Conservation (phyloP, 108 stramenopile genomes). For the Cylindrotheca fusiformis region DNA sequence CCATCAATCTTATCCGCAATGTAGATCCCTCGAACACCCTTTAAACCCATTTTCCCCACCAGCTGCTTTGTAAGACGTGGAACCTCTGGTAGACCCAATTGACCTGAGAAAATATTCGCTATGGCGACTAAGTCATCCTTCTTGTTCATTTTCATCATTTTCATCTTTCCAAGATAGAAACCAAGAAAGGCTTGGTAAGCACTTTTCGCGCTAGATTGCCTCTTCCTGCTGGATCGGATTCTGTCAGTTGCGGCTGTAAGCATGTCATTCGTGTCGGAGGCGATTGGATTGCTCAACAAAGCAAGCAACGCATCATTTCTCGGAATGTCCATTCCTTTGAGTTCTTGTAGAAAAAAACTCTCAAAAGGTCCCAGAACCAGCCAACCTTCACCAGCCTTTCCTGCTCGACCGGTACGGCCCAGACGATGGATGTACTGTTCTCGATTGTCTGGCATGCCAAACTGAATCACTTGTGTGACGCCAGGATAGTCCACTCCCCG, state of each 20-base stretch:
- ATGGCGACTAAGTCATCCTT: slow-evolving; percentile 2
- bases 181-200: slow-evolving; percentile 15
- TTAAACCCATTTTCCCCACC: slow-evolving; percentile 15
- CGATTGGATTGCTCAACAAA: not conserved
- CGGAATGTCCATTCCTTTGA: slow-evolving; percentile 12
- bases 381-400: slow-evolving; percentile 57
- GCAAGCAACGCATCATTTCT: not conserved
- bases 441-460: slow-evolving; percentile 91
- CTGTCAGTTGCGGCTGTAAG: slow-evolving; percentile 1
- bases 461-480: slow-evolving; percentile 43
- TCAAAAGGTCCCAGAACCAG: slow-evolving; percentile 35
- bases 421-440: slow-evolving; percentile 97
- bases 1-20: not conserved
- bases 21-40: slow-evolving; percentile 12
- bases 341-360: not conserved
- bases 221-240: slow-evolving; percentile 1
- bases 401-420: slow-evolving; percentile 89
- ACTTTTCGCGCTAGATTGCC: not conserved
- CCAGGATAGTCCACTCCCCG: slow-evolving; percentile 85
- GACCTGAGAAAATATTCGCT: slow-evolving; percentile 2
- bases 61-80: slow-evolving; percentile 1
- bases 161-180: slow-evolving; percentile 11
- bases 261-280: not conserved
- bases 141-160: slow-evolving; percentile 6
- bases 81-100: slow-evolving; percentile 3